Conservation (phyloP, 2,329 filamentous ascomycete species). For the Leptosphaerulina australis region DNA sequence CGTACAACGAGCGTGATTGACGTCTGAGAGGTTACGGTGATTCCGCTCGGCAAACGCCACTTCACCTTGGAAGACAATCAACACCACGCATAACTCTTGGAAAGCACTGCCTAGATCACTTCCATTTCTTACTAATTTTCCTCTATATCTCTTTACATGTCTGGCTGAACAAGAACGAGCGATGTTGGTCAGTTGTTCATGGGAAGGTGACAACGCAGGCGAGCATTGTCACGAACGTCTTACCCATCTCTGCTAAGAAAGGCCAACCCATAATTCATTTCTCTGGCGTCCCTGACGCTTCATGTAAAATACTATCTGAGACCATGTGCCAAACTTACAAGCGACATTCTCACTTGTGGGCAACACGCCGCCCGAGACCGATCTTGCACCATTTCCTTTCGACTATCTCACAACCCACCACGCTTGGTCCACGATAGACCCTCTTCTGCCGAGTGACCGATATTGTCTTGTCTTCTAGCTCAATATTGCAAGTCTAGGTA, state of each 20-base stretch:
- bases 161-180: too few species aligned
- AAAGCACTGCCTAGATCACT: neutral
- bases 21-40: constrained; percentile 8
- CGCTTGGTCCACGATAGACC: neutral
- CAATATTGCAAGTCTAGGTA: neutral
- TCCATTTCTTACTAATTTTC: neutral
- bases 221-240: constrained; percentile 5
- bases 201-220: constrained; percentile 16
- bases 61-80: constrained; percentile 6
- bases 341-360: constrained; percentile 2
- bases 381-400: constrained; percentile 10
- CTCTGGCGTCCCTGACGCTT: constrained; percentile 18
- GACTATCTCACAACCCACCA: constrained; percentile 2
- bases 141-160: too few species aligned
- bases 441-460: neutral
- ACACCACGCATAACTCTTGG: neutral
- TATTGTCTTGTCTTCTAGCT: neutral
- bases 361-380: constrained; percentile 6
- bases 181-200: too few species aligned
- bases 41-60: constrained; percentile 17
- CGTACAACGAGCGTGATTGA: neutral
- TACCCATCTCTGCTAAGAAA: constrained; percentile 18
- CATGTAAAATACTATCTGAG: constrained; percentile 1
- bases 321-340: constrained; percentile 3
- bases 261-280: constrained; percentile 33